Evolutionary conservation across 1,284 basidiomycete genomes (phyloP).

Genomic region (Caloboletus inedulis): DNA sequence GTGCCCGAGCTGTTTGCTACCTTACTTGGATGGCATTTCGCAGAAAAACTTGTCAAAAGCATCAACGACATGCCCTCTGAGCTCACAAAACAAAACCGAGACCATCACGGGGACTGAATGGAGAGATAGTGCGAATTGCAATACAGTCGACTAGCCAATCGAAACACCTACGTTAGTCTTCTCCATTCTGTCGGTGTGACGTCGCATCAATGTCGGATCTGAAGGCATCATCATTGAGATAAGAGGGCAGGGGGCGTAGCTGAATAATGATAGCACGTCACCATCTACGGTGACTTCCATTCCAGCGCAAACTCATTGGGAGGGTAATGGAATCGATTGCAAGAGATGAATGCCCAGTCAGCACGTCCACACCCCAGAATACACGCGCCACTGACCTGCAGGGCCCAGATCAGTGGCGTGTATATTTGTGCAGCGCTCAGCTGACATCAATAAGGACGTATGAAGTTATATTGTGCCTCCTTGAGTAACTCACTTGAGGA

Average conservation of each 20-base stretch:
- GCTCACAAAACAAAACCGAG: neutral
- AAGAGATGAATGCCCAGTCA: neutral
- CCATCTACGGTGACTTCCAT: neutral
- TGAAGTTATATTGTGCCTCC: neutral
- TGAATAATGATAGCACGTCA: neutral
- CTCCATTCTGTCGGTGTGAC: neutral
- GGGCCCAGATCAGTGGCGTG: no score
- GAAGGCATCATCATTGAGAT: neutral
- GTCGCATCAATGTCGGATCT: neutral
- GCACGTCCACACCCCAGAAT: neutral
- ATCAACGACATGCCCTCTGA: neutral
- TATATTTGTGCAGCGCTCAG: neutral
- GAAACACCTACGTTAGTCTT: neutral
- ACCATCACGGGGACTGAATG: neutral
- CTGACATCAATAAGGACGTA: neutral
- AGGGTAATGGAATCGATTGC: neutral
- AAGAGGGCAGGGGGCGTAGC: neutral
- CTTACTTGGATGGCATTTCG: neutral
- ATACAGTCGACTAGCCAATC: neutral
- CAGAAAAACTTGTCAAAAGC: neutral
- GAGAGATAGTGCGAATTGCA: neutral
- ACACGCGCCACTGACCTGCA: neutral
- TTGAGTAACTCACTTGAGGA: neutral
- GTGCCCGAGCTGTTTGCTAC: neutral
- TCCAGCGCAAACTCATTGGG: neutral